phyloP scores from a whole-genome alignment of 495 filamentous ascomycete species.

The Aspergillus sparsus region DNA sequence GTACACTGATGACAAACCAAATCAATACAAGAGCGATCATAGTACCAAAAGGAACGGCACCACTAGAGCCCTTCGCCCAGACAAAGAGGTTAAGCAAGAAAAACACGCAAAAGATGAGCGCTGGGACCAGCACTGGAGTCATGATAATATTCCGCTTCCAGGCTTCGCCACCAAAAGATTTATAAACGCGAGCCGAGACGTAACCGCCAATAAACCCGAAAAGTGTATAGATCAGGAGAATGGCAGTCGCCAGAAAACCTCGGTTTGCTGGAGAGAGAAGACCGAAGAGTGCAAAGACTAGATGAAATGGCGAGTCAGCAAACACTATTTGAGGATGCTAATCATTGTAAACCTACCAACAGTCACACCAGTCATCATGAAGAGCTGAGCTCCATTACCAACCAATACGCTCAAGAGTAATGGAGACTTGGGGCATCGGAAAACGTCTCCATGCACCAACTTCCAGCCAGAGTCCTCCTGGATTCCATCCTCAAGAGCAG shows the following conservation, averaged over 20 bases:
- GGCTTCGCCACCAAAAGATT: constrained; percentile 82
- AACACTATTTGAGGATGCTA: neutral
- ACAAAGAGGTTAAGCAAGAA: constrained; percentile 96
- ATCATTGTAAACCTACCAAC: constrained; percentile 52
- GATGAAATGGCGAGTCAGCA: constrained; percentile 6
- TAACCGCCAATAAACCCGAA: constrained; percentile 95
- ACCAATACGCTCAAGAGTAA: constrained; percentile 84
- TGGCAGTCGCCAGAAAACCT: constrained; percentile 86
- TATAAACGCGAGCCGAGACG: constrained; percentile 84
- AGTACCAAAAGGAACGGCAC: constrained; percentile 92
- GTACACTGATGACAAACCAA: constrained; percentile 96
- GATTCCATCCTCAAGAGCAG: constrained; percentile 82
- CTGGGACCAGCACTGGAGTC: constrained; percentile 83
- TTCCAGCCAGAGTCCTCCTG: constrained; percentile 99
- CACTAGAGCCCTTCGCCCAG: constrained; percentile 85
- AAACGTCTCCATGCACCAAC: constrained; percentile 95
- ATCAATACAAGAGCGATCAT: constrained; percentile 92
- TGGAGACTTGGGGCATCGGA: constrained; percentile 80
- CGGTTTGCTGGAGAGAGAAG: constrained; percentile 95
- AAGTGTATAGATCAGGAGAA: constrained; percentile 87
- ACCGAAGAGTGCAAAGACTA: constrained; percentile 84
- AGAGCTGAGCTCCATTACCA: constrained; percentile 92
- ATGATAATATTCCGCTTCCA: constrained; percentile 94
- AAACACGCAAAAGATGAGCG: constrained; percentile 83
- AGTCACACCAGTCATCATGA: constrained; percentile 95